Conservation (phyloP, 495 filamentous ascomycete genomes). For the Aspergillus mulundensis region DNA sequence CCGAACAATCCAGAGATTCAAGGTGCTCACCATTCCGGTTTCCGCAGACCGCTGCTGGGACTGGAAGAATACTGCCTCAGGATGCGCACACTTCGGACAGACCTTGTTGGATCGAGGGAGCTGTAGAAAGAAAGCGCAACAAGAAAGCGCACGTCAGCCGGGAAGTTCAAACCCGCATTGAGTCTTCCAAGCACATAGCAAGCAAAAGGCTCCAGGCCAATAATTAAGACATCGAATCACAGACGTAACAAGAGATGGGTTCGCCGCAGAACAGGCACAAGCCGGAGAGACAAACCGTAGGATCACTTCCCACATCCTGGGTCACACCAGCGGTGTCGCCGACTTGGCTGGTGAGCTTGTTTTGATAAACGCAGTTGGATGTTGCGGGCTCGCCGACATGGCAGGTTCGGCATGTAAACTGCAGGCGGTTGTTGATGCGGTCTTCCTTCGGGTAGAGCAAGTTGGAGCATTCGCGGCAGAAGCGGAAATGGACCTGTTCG, state of each 20-base stretch:
- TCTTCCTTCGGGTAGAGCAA: conserved; percentile 97
- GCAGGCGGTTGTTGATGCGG: conserved; percentile 55
- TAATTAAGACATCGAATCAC: conserved; percentile 28
- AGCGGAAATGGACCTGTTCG: conserved; percentile 88
- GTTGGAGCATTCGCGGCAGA: conserved; percentile 98
- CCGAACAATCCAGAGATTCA: not conserved
- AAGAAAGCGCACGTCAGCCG: conserved; percentile 46
- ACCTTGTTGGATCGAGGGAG: conserved; percentile 78
- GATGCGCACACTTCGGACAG: conserved; percentile 79
- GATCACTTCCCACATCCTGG: conserved; percentile 92
- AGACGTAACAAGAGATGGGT: conserved; percentile 45
- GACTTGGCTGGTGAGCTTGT: conserved; percentile 80
- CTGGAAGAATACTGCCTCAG: conserved; percentile 95
- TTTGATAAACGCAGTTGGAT: conserved; percentile 85
- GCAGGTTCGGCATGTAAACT: conserved; percentile 87
- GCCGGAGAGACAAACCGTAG: conserved; percentile 78
- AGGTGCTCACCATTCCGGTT: conserved; percentile 85
- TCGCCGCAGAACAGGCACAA: conserved; percentile 53
- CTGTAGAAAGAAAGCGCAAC: conserved; percentile 42
- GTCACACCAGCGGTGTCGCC: conserved; percentile 97
- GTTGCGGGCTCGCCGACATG: conserved; percentile 80
- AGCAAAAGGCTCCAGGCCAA: conserved; percentile 15
- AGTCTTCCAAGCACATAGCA: conserved; percentile 10
- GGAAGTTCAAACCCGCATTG: conserved; percentile 10
- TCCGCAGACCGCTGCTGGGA: conserved; percentile 93